Evolutionary conservation across 176 grass and related monocot genomes (phyloP), one percentile per base, ranked within the genome.

Genomic region (Rhynchospora tenuis): DNA sequence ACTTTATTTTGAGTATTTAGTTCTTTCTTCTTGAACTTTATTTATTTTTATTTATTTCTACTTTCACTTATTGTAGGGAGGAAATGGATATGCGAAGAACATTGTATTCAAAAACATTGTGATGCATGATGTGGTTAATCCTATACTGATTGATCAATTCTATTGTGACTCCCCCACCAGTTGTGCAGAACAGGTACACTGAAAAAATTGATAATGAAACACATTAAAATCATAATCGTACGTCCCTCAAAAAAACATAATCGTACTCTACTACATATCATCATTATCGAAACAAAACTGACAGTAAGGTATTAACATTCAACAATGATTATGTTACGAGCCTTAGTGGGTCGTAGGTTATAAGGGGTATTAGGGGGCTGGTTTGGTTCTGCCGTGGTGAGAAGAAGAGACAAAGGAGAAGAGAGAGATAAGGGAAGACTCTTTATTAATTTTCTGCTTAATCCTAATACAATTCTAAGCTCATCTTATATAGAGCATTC

Each of bases 71-170:
- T 65, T 66, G 51, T 71, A 86, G 76, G 84, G 84, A 86, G 84
- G 84, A 13, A 31, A 69, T 17, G 84, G 84, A 52, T 86, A 72
- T 69, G 84, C 20, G 64, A 81, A 86, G 63, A 72, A 81, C 44
- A 86, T 86, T 15, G 23, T 70, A 81, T 86, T 86, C 73, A 64
- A 68, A 57, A 86, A 86, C 78, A 79, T 86, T 1, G 73, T 45
- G 0, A 86, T 86, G 84, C 76, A 9, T 59, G 29, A 81, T 70
- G 84, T 86, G 17, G 0, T 16, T 11, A 80, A 81, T 61, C 84
- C 84, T 81, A 61, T 86, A 66, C 15, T 86, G 17, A 81, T 86
- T 17, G 26, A 86, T 56, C 84, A 86, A 45, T 70, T 70, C 78
- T 86, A 86, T 45, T 86, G 84, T 11, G 20, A 72, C 9, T 86